phyloP scores from a whole-genome alignment of 441 rosid species.

The Aquilaria agallochum region DNA sequence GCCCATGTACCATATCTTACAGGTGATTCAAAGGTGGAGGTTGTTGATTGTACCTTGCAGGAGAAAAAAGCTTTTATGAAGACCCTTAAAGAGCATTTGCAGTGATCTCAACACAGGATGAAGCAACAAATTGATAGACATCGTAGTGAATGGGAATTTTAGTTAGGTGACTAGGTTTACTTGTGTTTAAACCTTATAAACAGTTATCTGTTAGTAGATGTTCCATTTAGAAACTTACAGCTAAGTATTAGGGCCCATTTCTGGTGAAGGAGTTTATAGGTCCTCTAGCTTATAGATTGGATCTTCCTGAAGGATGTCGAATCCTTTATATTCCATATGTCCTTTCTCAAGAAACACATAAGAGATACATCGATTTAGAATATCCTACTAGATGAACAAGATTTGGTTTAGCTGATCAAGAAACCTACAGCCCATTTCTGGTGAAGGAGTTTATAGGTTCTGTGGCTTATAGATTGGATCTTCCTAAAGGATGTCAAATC shows the following conservation, averaged over 20 bases:
- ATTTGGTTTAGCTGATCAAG: not conserved
- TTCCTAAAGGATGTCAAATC: not conserved
- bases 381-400: not conserved
- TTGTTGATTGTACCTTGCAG: not conserved
- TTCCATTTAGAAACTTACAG: too few relatives aligned
- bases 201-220: not conserved
- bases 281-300: not conserved
- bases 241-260: not conserved
- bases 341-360: not conserved
- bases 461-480: not conserved
- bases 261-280: not conserved
- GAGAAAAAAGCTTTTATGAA: not conserved
- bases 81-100: not conserved
- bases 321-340: not conserved
- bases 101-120: not conserved
- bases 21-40: not conserved
- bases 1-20: not conserved
- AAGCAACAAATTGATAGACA: not conserved
- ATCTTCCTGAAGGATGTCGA: not conserved
- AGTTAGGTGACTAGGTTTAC: not conserved
- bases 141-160: not conserved
- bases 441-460: not conserved
- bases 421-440: not conserved
- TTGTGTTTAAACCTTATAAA: not conserved
- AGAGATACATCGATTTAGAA: not conserved